These are phyloP conservation scores for Limtongia smithiae DNA, from an alignment of 805 yeast genomes.

Conservation along the genomic window DNA sequence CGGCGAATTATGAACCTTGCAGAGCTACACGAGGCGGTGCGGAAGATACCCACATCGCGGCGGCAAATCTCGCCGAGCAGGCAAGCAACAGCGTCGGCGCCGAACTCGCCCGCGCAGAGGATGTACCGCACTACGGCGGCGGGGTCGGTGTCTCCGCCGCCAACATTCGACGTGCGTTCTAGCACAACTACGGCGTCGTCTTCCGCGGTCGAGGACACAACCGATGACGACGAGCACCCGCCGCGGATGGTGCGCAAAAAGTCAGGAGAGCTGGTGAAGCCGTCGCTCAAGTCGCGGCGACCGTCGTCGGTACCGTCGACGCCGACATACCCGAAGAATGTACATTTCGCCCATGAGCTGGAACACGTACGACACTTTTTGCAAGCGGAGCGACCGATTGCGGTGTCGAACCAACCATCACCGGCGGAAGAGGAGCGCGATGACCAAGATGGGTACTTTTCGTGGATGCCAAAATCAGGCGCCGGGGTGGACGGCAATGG, in stretches of 20 bases:
- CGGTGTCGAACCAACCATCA: constrained; percentile 65
- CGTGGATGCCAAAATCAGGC: constrained; percentile 29
- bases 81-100: neutral
- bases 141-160: constrained; percentile 27
- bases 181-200: constrained; percentile 39
- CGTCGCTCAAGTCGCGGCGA: constrained; percentile 53
- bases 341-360: constrained; percentile 68
- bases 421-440: constrained; percentile 46
- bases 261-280: constrained; percentile 80
- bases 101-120: neutral
- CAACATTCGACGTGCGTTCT: neutral
- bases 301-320: constrained; percentile 41
- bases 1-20: constrained; percentile 7
- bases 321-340: constrained; percentile 64
- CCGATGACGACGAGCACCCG: constrained; percentile 26
- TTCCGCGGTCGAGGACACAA: constrained; percentile 29
- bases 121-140: neutral
- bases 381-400: constrained; percentile 68
- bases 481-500: constrained; percentile 23
- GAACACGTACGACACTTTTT: constrained; percentile 67
- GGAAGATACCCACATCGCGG: constrained; percentile 7
- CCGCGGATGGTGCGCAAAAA: constrained; percentile 64
- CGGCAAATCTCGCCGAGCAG: constrained; percentile 7
- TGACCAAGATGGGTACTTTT: constrained; percentile 36
- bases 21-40: constrained; percentile 8